Evolutionary conservation across 2,329 filamentous ascomycete species (phyloP).

Genomic region (Venturia effusa): DNA sequence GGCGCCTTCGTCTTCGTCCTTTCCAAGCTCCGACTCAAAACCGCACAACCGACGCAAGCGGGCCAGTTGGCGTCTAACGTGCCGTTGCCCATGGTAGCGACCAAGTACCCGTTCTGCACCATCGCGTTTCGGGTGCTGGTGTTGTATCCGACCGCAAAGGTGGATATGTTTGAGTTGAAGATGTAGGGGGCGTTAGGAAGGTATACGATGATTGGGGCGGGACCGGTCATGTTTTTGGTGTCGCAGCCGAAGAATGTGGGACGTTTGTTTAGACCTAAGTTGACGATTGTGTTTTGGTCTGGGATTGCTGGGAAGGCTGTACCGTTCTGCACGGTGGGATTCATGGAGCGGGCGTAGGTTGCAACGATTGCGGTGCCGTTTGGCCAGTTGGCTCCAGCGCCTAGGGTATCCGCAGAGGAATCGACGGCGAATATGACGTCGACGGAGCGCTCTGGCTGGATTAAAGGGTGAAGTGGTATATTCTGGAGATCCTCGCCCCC

Average conservation of each 20-base stretch:
- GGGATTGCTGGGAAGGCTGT: slow-evolving; percentile 64
- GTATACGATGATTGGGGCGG: slow-evolving; percentile 69
- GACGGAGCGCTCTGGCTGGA: slow-evolving; percentile 59
- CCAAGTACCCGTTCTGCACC: slow-evolving; percentile 77
- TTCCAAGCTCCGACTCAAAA: slow-evolving; percentile 64
- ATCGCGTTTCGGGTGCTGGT: slow-evolving; percentile 61
- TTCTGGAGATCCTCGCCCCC: slow-evolving; percentile 72
- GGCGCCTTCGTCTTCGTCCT: slow-evolving; percentile 61
- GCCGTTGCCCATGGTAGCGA: slow-evolving; percentile 71
- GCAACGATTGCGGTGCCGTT: slow-evolving; percentile 66
- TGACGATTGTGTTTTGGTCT: slow-evolving; percentile 66
- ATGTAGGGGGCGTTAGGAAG: slow-evolving; percentile 77
- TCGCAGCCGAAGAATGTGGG: slow-evolving; percentile 78
- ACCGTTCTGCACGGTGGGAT: slow-evolving; percentile 48
- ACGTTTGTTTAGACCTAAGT: slow-evolving; percentile 59
- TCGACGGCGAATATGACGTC: slow-evolving; percentile 78
- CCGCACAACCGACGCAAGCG: slow-evolving; percentile 77
- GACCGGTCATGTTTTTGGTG: slow-evolving; percentile 47
- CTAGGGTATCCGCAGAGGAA: slow-evolving; percentile 59
- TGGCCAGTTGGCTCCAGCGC: slow-evolving; percentile 47
- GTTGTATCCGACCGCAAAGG: slow-evolving; percentile 58
- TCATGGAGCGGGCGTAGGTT: slow-evolving; percentile 57
- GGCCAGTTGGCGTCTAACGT: slow-evolving; percentile 67
- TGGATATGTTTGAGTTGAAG: slow-evolving; percentile 66
- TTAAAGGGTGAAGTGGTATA: slow-evolving; percentile 66